Evolutionary conservation across 2,329 filamentous ascomycete species (phyloP).

Genomic region (Byssoonygena ceratinophila): DNA sequence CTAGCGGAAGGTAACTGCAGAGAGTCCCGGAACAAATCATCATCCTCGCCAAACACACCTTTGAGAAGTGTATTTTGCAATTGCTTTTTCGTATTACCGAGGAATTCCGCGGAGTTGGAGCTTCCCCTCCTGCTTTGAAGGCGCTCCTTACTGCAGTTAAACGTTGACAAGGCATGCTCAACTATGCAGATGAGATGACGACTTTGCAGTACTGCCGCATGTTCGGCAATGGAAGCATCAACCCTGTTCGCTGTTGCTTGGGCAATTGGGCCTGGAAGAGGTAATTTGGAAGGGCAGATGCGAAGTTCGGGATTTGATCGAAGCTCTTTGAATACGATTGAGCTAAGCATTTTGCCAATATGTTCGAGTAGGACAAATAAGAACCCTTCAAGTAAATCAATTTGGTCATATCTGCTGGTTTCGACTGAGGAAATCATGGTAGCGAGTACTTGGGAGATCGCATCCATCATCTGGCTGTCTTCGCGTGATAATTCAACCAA

Average conservation of each 20-base stretch:
- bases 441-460: constrained; percentile 22
- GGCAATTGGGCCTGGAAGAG: constrained; percentile 26
- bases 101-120: background rate
- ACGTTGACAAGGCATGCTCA: constrained; percentile 23
- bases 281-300: constrained; percentile 20
- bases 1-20: constrained; percentile 19
- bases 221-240: constrained; percentile 18
- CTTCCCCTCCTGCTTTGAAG: background rate
- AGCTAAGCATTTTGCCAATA: constrained; percentile 32
- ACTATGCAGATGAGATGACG: constrained; percentile 30
- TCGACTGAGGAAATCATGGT: constrained; percentile 27
- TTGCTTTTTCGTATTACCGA: constrained; percentile 20
- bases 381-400: constrained; percentile 34
- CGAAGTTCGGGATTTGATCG: constrained; percentile 21
- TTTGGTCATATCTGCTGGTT: constrained; percentile 20
- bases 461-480: constrained; percentile 18
- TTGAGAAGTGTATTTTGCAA: constrained; percentile 36
- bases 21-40: constrained; percentile 23
- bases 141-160: constrained; percentile 13
- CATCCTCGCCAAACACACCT: constrained; percentile 32
- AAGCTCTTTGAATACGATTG: constrained; percentile 32
- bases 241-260: constrained; percentile 18
- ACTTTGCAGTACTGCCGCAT: constrained; percentile 27
- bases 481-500: background rate
- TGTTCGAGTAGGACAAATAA: constrained; percentile 31